Percentiles rank a stretch among this genome's conserved stretches.
Evolutionary conservation across 495 filamentous ascomycete species (phyloP).

Genomic region (Saxispiralis lemnorum): DNA sequence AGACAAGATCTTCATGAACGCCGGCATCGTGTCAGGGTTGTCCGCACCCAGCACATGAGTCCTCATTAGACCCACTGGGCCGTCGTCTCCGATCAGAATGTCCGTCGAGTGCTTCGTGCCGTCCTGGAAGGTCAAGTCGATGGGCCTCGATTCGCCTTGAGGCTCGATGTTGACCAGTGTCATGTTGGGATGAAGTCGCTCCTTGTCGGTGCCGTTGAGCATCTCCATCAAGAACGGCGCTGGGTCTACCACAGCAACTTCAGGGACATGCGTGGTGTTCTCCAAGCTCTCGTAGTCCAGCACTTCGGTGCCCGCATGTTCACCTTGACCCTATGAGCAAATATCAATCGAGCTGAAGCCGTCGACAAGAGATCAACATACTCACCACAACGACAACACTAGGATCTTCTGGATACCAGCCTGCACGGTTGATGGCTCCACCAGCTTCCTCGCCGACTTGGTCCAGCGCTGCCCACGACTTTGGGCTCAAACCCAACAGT

Average conservation of each 20-base stretch:
- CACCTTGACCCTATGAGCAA: not conserved
- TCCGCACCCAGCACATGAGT: not conserved
- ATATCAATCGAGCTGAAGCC: not conserved
- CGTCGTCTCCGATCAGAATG: constrained; percentile 2
- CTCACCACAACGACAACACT: too few species aligned
- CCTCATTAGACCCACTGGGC: constrained; percentile 2
- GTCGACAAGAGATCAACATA: too few species aligned
- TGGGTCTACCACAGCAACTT: constrained; percentile 1
- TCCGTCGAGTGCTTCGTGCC: constrained; percentile 1
- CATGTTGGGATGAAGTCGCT: constrained; percentile 2
- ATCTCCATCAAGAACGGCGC: constrained; percentile 4
- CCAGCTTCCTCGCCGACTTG: too few species aligned
- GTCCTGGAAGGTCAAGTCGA: not conserved
- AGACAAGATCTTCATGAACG: constrained; percentile 3
- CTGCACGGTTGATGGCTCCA: too few species aligned
- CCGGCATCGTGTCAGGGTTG: not conserved
- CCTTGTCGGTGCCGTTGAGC: constrained; percentile 1
- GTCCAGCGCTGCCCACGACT: too few species aligned
- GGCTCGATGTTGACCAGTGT: constrained; percentile 1
- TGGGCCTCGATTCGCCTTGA: not conserved
- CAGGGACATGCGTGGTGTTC: constrained; percentile 1
- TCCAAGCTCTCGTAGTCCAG: constrained; percentile 1
- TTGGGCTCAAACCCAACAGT: too few species aligned
- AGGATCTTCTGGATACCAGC: too few species aligned
- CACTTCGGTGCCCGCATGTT: not conserved